These are phyloP conservation scores for Calonectria henricotiae DNA, from an alignment of 2,329 filamentous ascomycete species.

Conservation along the genomic window DNA sequence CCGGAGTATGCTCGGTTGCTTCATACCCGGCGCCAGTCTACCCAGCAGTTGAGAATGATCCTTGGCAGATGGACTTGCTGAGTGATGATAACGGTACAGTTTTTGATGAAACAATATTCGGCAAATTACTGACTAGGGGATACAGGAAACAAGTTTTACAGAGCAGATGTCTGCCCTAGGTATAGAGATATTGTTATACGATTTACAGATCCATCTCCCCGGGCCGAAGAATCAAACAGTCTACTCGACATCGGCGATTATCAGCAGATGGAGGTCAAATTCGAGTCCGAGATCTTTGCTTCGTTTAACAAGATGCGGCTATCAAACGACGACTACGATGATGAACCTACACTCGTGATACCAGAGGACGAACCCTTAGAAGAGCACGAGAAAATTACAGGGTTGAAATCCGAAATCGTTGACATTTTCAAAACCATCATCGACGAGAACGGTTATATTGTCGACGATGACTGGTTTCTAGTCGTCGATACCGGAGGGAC, in stretches of 20 bases:
- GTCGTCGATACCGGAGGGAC: background rate
- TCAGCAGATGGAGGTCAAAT: background rate
- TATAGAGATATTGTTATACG: constrained; percentile 20
- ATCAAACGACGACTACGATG: background rate
- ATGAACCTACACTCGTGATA: background rate
- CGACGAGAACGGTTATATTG: constrained; percentile 1
- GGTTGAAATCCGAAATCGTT: background rate
- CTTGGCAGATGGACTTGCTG: constrained; percentile 17
- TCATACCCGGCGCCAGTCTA: background rate
- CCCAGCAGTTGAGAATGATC: background rate
- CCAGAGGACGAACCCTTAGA: background rate
- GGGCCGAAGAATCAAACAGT: background rate
- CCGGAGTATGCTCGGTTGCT: background rate
- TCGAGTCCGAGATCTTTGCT: background rate
- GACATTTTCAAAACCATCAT: background rate
- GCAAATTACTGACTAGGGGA: background rate
- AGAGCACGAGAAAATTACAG: background rate
- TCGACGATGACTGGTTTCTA: constrained; percentile 20
- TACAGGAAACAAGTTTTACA: constrained; percentile 8
- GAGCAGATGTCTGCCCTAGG: constrained; percentile 3
- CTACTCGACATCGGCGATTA: background rate
- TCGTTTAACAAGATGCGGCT: constrained; percentile 13
- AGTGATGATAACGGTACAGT: constrained; percentile 4
- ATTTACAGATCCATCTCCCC: background rate
- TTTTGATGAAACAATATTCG: background rate